phyloP scores from a whole-genome alignment of 2,329 filamentous ascomycete species.

The Penicillium concentricum region DNA sequence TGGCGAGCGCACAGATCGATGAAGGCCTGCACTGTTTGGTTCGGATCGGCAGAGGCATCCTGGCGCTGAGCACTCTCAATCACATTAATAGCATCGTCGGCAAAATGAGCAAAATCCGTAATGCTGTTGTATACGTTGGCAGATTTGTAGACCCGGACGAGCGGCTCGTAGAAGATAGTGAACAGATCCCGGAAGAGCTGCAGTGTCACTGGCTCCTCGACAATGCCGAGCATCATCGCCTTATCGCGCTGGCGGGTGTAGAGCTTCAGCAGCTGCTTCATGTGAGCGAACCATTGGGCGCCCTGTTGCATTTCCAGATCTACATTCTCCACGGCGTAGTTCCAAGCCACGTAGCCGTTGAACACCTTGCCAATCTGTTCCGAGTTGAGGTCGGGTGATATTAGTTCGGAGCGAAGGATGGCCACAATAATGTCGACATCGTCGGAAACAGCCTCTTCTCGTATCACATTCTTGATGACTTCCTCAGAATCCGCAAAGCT shows the following conservation, averaged over 20 bases:
- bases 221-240: slow-evolving; percentile 91
- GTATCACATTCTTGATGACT: slow-evolving; percentile 69
- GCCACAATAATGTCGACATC: slow-evolving; percentile 82
- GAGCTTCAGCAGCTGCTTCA: slow-evolving; percentile 93
- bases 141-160: slow-evolving; percentile 96
- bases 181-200: slow-evolving; percentile 94
- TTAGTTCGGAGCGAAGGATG: slow-evolving; percentile 74
- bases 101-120: slow-evolving; percentile 90
- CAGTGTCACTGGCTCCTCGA: slow-evolving; percentile 96
- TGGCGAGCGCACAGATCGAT: slow-evolving; percentile 95
- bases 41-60: slow-evolving; percentile 91
- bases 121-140: slow-evolving; percentile 98
- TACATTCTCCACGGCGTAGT: slow-evolving; percentile 82
- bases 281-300: slow-evolving; percentile 85
- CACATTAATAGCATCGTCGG: slow-evolving; percentile 87
- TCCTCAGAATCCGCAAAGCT: slow-evolving; percentile 75
- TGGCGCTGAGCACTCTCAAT: slow-evolving; percentile 66
- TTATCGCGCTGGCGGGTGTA: slow-evolving; percentile 91
- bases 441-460: slow-evolving; percentile 70
- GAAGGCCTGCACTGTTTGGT: slow-evolving; percentile 96
- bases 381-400: slow-evolving; percentile 68
- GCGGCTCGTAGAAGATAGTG: slow-evolving; percentile 97
- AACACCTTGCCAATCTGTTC: slow-evolving; percentile 81
- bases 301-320: slow-evolving; percentile 86
- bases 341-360: slow-evolving; percentile 96